Base-by-base conservation (phyloP, 306 rosid species). In the Erythrophleum fordii region DNA sequence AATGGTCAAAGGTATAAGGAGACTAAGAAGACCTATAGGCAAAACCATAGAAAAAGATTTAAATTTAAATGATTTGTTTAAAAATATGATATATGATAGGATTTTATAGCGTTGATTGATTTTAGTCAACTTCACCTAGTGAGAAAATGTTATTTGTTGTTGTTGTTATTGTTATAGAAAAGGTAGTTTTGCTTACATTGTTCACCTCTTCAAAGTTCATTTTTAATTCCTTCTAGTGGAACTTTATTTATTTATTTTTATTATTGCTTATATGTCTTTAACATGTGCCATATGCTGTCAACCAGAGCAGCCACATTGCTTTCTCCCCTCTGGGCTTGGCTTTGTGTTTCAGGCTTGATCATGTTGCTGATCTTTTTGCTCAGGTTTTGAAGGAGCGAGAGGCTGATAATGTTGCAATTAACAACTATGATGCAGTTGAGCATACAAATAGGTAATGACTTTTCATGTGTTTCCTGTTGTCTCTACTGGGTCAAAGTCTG, bases 321-420 rank as follows among this genome's bases (percentile, higher is more conserved):
- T 76, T 39, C 28, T 8, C 29, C 67, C 64, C 14, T 18, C 25
- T 11, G 14, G 48, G 77, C 28, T 65, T 79, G 83, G 76, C 80
- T 77, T 71, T 37, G 39, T 49, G 37, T 78, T 81, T 52, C 25
- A 20, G 31, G 31, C 53, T 51, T 72, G 78, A 84, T 71, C 71
- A 71, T 64, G 46, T 44, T 82, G 61, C 70, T 56, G 37, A 81
- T 66, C 69, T 37, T 83, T 69, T 53, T 55, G 72, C 72, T 56
- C 85, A 95, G 99, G 99, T 95, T 69, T 80, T 93, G 92, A 95
- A 95, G 88, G 98, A 87, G 82, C 91, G 98, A 80, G 96, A 98
- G 77, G 12, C 86, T 77, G 98, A 89, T 23, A 91, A 90, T 69
- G 87, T 87, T 80, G 87, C 76, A 49, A 80, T 84, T 18, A 85